Evolutionary conservation across 208 protist genomes (phyloP).

Genomic region (Leishmania major): DNA sequence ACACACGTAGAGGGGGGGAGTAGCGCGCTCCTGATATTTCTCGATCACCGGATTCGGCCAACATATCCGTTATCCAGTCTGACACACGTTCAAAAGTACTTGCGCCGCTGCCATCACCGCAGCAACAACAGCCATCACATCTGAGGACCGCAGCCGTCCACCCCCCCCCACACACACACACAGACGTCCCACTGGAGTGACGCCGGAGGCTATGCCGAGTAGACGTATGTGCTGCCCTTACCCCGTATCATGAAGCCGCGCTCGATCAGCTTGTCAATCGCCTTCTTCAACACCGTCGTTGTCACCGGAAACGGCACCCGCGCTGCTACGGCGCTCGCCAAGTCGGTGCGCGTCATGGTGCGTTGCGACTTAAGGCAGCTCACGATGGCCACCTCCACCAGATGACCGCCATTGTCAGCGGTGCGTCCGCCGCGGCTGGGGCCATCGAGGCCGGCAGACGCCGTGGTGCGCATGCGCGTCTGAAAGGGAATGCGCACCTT

Average conservation of each 20-base stretch:
- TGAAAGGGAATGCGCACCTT: constrained; percentile 51
- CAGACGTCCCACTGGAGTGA: neutral
- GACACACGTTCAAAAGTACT: neutral
- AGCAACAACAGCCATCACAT: neutral
- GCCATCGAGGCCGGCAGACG: constrained; percentile 18
- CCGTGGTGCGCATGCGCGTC: constrained; percentile 13
- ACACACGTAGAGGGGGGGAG: neutral
- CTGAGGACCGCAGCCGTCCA: neutral
- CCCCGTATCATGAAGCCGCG: constrained; percentile 94
- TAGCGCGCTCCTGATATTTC: neutral
- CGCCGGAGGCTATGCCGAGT: constrained; percentile 74
- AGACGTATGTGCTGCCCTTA: constrained; percentile 79
- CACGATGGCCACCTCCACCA: constrained; percentile 93
- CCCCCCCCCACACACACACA: neutral
- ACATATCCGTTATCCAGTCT: neutral
- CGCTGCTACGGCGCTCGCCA: constrained; percentile 81
- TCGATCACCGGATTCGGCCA: neutral
- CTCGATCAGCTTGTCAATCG: constrained; percentile 94
- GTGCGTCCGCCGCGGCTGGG: constrained; percentile 25
- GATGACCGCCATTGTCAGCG: constrained; percentile 70
- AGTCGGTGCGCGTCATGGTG: constrained; percentile 71
- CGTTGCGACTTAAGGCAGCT: constrained; percentile 93
- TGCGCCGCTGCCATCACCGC: neutral
- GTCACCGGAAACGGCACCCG: constrained; percentile 90
- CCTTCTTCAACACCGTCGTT: constrained; percentile 88